These are phyloP conservation scores for Iris pallida DNA, from an alignment of 116 monocot species.

Conservation along the genomic window DNA sequence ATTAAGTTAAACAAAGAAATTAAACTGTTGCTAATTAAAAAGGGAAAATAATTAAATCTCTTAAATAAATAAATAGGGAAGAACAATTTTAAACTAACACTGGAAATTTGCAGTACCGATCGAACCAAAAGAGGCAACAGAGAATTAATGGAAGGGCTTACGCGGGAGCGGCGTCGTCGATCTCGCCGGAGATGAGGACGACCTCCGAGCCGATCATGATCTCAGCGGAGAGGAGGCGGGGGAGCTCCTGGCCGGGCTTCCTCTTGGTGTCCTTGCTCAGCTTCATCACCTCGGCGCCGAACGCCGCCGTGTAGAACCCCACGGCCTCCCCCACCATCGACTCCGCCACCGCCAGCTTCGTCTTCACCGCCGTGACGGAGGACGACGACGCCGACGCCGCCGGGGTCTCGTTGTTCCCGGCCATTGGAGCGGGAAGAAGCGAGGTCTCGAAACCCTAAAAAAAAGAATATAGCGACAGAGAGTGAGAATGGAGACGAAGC, in stretches of 20 bases:
- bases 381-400: background rate
- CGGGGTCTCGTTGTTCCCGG: background rate
- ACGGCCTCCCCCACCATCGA: constrained; percentile 30
- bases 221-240: constrained; percentile 28
- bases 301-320: constrained; percentile 38
- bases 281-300: constrained; percentile 27
- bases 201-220: constrained; percentile 17
- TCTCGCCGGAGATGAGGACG: constrained; percentile 25
- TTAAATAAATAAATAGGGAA: background rate
- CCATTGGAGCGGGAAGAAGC: background rate
- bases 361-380: background rate
- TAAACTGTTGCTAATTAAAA: no score
- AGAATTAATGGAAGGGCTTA: background rate
- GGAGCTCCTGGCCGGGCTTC: constrained; percentile 30
- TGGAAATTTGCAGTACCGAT: background rate
- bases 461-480: no score
- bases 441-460: no score
- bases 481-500: no score
- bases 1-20: no score
- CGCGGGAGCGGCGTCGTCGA: constrained; percentile 1
- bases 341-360: constrained; percentile 7
- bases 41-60: no score
- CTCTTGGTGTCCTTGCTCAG: constrained; percentile 20
- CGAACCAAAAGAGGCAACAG: background rate
- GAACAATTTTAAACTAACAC: background rate